Evolutionary conservation across 2,329 filamentous ascomycete species (phyloP).

Genomic region (Pseudovirgaria hyperparasitica): DNA sequence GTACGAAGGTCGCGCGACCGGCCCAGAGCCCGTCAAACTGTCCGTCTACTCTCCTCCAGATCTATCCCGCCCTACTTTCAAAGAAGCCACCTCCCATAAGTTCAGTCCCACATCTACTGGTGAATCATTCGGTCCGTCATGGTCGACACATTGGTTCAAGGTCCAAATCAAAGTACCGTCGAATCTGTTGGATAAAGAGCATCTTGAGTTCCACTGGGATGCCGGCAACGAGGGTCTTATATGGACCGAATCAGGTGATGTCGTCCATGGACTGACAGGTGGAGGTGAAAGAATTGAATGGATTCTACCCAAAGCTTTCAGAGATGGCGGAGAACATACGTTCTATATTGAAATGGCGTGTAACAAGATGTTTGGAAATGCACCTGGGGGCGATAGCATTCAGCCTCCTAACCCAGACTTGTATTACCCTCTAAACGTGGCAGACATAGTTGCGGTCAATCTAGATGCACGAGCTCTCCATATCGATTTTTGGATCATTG

Average conservation of each 20-base stretch:
- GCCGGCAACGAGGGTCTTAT: slow-evolving; percentile 88
- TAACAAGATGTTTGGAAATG: slow-evolving; percentile 96
- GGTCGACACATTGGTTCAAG: slow-evolving; percentile 97
- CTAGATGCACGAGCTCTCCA: slow-evolving; percentile 68
- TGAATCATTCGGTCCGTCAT: slow-evolving; percentile 77
- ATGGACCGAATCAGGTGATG: slow-evolving; percentile 81
- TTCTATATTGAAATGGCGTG: slow-evolving; percentile 98
- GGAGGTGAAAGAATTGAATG: slow-evolving; percentile 82
- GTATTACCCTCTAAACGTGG: slow-evolving; percentile 62
- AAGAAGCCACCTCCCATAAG: slow-evolving; percentile 64
- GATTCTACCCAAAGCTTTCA: slow-evolving; percentile 70
- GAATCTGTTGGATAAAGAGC: slow-evolving; percentile 59
- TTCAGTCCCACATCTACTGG: slow-evolving; percentile 67
- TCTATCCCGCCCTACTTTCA: slow-evolving; percentile 69
- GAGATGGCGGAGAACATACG: slow-evolving; percentile 73
- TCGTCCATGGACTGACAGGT: slow-evolving; percentile 83
- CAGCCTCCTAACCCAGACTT: slow-evolving; percentile 80
- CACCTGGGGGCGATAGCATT: slow-evolving; percentile 70
- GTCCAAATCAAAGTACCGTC: slow-evolving; percentile 66
- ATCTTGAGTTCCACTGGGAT: slow-evolving; percentile 95
- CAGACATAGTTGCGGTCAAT: slow-evolving; percentile 83
- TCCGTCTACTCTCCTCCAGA: slow-evolving; percentile 75
- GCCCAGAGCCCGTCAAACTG: slow-evolving; percentile 67
- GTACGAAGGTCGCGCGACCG: slow-evolving; percentile 53
- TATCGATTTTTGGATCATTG: slow-evolving; percentile 93